Percentiles rank a stretch among this genome's conserved stretches.
phyloP scores from a whole-genome alignment of 345 rosid genomes.

The Salix caprea region DNA sequence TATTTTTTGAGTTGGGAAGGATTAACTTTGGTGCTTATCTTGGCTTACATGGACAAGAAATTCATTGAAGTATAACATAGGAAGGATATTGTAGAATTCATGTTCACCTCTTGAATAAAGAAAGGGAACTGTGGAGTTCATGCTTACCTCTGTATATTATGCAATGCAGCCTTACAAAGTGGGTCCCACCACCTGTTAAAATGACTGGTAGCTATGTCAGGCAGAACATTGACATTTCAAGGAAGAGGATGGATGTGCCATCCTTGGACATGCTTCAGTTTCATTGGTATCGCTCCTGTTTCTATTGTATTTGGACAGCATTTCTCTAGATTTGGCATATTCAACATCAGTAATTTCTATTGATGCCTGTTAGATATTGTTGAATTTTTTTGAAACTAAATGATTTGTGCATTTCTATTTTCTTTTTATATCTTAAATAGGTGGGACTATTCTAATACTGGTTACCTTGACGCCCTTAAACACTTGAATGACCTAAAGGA shows the following conservation, averaged over 20 bases:
- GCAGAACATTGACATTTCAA: conserved; percentile 63
- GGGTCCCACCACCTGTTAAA: conserved; percentile 97
- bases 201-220: conserved; percentile 76
- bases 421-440: conserved; percentile 28
- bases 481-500: conserved; percentile 83
- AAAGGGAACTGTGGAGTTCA: neutral
- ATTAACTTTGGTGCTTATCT: neutral
- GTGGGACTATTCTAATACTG: conserved; percentile 92
- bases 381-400: neutral
- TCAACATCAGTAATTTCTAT: neutral
- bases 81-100: neutral
- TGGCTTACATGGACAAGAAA: neutral
- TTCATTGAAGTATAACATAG: neutral
- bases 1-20: neutral
- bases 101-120: too few species aligned
- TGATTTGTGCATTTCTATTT: neutral
- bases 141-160: conserved; percentile 9
- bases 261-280: conserved; percentile 97
- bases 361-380: neutral
- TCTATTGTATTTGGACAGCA: too few species aligned
- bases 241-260: conserved; percentile 92
- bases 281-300: conserved; percentile 53
- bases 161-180: conserved; percentile 79
- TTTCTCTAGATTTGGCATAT: too few species aligned
- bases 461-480: conserved; percentile 85